A percentile compares a stretch with the other conserved stretches of the same genome.
Conservation (phyloP, 257 asterid species). For the Anisodus acutangulus region DNA sequence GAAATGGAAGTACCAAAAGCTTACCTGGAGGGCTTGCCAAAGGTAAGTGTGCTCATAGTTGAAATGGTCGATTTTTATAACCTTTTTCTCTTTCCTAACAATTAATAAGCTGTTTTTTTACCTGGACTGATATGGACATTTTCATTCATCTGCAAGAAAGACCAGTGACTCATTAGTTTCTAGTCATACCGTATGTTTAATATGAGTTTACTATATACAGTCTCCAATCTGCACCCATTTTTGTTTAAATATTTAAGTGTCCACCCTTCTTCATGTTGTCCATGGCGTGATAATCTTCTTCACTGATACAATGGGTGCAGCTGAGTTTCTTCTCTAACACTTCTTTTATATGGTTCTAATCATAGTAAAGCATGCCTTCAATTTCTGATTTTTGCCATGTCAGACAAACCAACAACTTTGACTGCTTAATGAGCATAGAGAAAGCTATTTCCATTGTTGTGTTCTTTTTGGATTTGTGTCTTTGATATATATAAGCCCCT, state of each 20-base stretch:
- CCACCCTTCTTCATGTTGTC: constrained; percentile 4
- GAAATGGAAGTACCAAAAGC: constrained; percentile 83
- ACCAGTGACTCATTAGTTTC: background rate
- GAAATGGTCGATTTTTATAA: background rate
- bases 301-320: background rate
- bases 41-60: constrained; percentile 50
- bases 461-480: background rate
- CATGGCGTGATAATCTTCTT: constrained; percentile 6
- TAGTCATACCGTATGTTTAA: background rate
- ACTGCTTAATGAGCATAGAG: constrained; percentile 10
- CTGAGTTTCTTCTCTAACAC: constrained; percentile 6
- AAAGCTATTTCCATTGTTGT: background rate
- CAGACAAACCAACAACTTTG: constrained; percentile 6
- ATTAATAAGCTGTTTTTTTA: background rate
- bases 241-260: background rate
- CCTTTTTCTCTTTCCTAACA: background rate
- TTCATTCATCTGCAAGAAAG: background rate
- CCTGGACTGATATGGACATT: background rate
- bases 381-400: background rate
- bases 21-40: constrained; percentile 78
- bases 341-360: background rate
- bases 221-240: background rate
- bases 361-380: constrained; percentile 17
- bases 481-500: background rate
- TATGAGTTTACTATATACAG: background rate